A percentile compares a stretch with the other conserved stretches of the same genome.
These are phyloP conservation scores for Starmerella tilneyi DNA, from an alignment of 805 yeast species.

Conservation along the genomic window DNA sequence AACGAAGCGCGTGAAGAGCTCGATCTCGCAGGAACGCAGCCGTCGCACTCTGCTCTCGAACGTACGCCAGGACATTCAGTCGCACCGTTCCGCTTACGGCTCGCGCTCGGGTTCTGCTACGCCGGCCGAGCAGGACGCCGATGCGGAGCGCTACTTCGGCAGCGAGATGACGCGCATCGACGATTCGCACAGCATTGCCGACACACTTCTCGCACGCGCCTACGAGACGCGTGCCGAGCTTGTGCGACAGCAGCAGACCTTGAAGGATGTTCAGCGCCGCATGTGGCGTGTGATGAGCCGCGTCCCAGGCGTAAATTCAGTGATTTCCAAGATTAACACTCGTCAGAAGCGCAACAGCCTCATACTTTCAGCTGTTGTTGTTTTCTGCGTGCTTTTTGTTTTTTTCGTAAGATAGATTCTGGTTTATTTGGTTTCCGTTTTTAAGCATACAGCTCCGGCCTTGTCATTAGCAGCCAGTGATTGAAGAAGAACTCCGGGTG, in stretches of 20 bases:
- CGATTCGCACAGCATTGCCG: constrained; percentile 63
- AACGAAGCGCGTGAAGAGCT: constrained; percentile 46
- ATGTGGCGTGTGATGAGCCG: constrained; percentile 51
- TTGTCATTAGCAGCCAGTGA: constrained; percentile 24
- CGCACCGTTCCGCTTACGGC: constrained; percentile 38
- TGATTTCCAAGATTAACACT: constrained; percentile 72
- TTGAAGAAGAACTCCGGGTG: constrained; percentile 28
- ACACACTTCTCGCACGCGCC: constrained; percentile 71
- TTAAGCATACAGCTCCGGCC: constrained; percentile 26
- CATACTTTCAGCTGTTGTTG: constrained; percentile 65
- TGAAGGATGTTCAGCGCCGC: constrained; percentile 54
- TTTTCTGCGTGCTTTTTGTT: constrained; percentile 59
- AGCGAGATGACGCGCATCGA: constrained; percentile 69
- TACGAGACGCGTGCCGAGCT: constrained; percentile 83
- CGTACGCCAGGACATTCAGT: constrained; percentile 70
- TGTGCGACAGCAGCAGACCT: constrained; percentile 52
- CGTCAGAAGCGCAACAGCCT: constrained; percentile 81
- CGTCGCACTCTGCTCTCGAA: constrained; percentile 61
- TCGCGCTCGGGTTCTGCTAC: constrained; percentile 6
- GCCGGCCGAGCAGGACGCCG: constrained; percentile 25
- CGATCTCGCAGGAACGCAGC: constrained; percentile 64
- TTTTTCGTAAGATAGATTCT: constrained; percentile 41
- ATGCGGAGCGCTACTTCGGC: constrained; percentile 62
- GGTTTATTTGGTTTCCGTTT: constrained; percentile 48
- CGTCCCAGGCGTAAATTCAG: constrained; percentile 72